Evolutionary conservation across 2,329 filamentous ascomycete genomes (phyloP).

Genomic region (Phaeosphaeria sp.): DNA sequence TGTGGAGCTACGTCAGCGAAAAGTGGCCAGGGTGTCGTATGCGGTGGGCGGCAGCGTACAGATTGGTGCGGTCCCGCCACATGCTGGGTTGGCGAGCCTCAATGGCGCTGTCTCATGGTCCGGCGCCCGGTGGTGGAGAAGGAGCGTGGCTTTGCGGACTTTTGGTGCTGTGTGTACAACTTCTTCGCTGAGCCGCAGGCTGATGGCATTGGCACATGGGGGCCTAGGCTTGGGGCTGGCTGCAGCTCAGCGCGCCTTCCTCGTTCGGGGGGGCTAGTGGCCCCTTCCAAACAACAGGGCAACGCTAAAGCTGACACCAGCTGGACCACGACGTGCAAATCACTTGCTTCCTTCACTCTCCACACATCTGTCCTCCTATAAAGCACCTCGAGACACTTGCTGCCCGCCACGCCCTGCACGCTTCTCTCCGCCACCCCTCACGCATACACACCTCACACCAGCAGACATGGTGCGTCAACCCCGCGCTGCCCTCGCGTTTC

Average conservation of each 20-base stretch:
- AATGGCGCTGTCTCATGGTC: slow-evolving; percentile 42
- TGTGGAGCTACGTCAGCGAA: slow-evolving; percentile 55
- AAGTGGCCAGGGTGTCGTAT: slow-evolving; percentile 18
- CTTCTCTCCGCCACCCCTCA: slow-evolving; percentile 2
- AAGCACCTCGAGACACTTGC: slow-evolving; percentile 12
- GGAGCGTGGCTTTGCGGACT: not conserved
- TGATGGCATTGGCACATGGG: not conserved
- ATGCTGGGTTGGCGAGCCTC: slow-evolving; percentile 60
- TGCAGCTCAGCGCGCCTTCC: slow-evolving; percentile 9
- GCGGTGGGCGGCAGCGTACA: slow-evolving; percentile 65
- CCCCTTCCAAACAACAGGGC: slow-evolving; percentile 24
- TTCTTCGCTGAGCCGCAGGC: not conserved
- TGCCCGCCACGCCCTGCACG: not conserved
- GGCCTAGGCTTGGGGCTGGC: not conserved
- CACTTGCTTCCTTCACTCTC: slow-evolving; percentile 24
- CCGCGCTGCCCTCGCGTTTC: slow-evolving; percentile 28
- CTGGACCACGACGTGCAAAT: slow-evolving; percentile 33
- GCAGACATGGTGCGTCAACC: slow-evolving; percentile 48
- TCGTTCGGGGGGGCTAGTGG: slow-evolving; percentile 16
- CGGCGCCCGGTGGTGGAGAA: not conserved
- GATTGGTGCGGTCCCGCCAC: slow-evolving; percentile 99
- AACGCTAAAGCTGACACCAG: slow-evolving; percentile 23
- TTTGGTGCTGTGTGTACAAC: not conserved
- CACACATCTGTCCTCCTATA: slow-evolving; percentile 16
- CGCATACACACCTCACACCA: slow-evolving; percentile 22